Conservation (phyloP, 2,329 filamentous ascomycete genomes). For the Paraconiothyrium sp. region DNA sequence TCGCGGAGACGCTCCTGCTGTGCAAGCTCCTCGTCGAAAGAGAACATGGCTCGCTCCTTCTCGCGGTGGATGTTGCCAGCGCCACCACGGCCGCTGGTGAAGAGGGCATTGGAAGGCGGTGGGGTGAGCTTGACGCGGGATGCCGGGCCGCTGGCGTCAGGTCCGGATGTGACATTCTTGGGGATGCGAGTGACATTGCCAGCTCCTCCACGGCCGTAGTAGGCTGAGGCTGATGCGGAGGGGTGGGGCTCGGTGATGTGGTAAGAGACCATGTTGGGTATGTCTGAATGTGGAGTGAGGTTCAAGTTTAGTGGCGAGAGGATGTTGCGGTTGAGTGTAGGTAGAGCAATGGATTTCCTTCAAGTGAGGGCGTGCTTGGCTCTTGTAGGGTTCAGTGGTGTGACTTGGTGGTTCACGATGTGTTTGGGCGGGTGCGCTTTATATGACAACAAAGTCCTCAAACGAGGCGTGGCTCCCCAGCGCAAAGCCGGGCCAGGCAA, state of each 20-base stretch:
- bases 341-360: background rate
- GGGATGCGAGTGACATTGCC: slow-evolving; percentile 67
- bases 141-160: slow-evolving; percentile 57
- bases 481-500: slow-evolving; percentile 1
- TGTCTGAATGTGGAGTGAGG: slow-evolving; percentile 27
- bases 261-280: slow-evolving; percentile 55
- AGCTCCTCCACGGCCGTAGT: slow-evolving; percentile 66
- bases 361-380: background rate
- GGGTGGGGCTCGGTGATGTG: slow-evolving; percentile 70
- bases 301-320: slow-evolving; percentile 4
- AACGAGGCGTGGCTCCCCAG: background rate
- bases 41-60: slow-evolving; percentile 69
- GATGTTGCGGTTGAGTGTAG: slow-evolving; percentile 13
- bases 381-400: slow-evolving; percentile 26
- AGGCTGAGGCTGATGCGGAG: slow-evolving; percentile 61
- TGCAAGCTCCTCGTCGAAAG: slow-evolving; percentile 73
- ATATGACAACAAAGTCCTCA: slow-evolving; percentile 27
- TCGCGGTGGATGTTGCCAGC: slow-evolving; percentile 70
- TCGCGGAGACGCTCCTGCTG: slow-evolving; percentile 64
- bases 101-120: slow-evolving; percentile 60
- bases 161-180: slow-evolving; percentile 61
- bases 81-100: slow-evolving; percentile 73
- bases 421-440: slow-evolving; percentile 25
- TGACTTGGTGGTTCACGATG: slow-evolving; percentile 21
- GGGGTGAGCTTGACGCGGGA: slow-evolving; percentile 60